Evolutionary conservation across 805 yeast species (phyloP).

Genomic region (Metschnikowia amazonensis): DNA sequence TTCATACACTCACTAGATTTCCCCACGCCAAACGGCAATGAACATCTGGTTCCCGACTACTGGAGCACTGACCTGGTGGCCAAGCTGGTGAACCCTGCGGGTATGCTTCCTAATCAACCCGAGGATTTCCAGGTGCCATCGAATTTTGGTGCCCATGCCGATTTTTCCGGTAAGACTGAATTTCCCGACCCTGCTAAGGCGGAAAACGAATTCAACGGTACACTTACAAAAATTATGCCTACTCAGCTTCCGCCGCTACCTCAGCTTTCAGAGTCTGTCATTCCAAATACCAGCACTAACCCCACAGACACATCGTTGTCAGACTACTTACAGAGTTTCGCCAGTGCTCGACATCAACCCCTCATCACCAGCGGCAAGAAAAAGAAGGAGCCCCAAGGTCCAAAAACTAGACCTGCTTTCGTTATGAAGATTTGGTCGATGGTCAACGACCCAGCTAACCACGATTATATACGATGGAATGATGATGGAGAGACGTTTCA

Average conservation of each 20-base stretch:
- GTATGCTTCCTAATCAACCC: neutral
- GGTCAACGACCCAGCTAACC: conserved; percentile 79
- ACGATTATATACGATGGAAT: conserved; percentile 76
- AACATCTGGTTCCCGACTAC: conserved; percentile 4
- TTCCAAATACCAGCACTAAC: conserved; percentile 8
- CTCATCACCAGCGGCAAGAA: conserved; percentile 19
- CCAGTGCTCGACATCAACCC: conserved; percentile 11
- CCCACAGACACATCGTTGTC: conserved; percentile 9
- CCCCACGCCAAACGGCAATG: conserved; percentile 13
- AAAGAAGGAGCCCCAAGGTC: conserved; percentile 30
- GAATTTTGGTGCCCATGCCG: neutral
- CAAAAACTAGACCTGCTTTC: conserved; percentile 80
- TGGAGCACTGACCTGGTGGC: conserved; percentile 1
- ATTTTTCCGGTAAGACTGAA: conserved; percentile 5
- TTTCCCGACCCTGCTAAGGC: neutral
- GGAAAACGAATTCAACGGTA: conserved; percentile 7
- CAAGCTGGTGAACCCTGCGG: neutral
- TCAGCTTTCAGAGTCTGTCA: conserved; percentile 19
- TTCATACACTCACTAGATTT: conserved; percentile 18
- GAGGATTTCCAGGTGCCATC: conserved; percentile 1
- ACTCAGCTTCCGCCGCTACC: conserved; percentile 16
- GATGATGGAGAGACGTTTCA: conserved; percentile 82
- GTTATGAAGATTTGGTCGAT: conserved; percentile 92
- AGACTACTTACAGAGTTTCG: conserved; percentile 10
- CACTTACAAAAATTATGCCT: conserved; percentile 13